Base-by-base conservation (phyloP, 805 yeast genomes). In the Candida hispaniensis region DNA sequence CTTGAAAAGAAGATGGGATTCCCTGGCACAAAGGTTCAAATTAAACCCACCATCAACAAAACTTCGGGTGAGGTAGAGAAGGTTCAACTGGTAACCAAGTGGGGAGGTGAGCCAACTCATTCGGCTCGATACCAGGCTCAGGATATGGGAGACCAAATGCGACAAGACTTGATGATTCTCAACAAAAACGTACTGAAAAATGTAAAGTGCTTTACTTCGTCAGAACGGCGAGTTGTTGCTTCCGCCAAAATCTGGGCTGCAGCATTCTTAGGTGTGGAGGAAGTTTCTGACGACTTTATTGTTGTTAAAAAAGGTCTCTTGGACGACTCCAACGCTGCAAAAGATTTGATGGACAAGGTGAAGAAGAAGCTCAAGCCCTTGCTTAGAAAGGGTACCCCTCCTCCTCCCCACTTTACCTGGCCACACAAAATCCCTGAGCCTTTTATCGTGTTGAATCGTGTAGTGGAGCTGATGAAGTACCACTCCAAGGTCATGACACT, bases 91-190 rank as follows among this genome's bases (percentile, higher is more conserved):
- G 93, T 91, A 43, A 64, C 91, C 48, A 91, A 91, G 55, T 91
- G 98, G 98, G 98, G 98, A 48, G 99, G 99, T 44, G 99, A 91
- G 57, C 96, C 98, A 5, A 91, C 99, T 1, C 99, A 91, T 56
- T 85, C 96, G 7, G 96, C 97, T 2, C 71, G 77, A 44, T 80
- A 83, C 54, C 99, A 91, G 60, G 93, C 95, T 1, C 70, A 77
- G 17, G 99, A 91, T 56, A 71, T 91, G 12, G 99, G 98, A 35
- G 97, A 88, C 52, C 95, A 86, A 58, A 69, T 80, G 61, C 75
- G 98, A 50, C 94, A 88, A 54, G 94, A 91, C 55, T 70, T 85
- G 47, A 77, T 81, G 51, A 66, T 91, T 41, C 65, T 91, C 52
- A 91, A 91, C 57, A 75, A 79, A 43, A 79, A 76, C 23, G 83